Evolutionary conservation across 139 green algal species (phyloP), one percentile per base, ranked within the genome.

Genomic region (Chlorella sp.): DNA sequence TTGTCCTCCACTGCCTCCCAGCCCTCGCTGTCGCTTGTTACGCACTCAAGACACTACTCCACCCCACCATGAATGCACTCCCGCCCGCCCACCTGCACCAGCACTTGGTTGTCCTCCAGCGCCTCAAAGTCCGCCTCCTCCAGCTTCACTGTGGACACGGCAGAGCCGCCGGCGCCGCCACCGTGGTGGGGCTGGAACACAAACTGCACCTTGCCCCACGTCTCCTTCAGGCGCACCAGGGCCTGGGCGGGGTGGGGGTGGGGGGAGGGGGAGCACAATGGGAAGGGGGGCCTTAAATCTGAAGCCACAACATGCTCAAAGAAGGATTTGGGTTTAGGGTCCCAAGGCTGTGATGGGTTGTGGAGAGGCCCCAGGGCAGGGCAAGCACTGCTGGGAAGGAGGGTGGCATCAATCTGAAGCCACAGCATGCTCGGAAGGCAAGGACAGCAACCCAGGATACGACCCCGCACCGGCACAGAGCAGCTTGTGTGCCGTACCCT

Each of bases 61-160:
- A n/a, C n/a, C n/a, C n/a, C n/a, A n/a, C n/a, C 64, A 26, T 3
- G 71, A 37, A 28, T 39, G 21, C 28, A 87, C 16, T 36, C 21
- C 9, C 34, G 64, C 15, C 69, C 4, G 9, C 75, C 21, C 37
- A 89, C 91, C 91, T 95, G 96, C 82, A 98, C 95, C 73, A 97
- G 92, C 78, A 98, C 95, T 91, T 97, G 95, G 90, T 97, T 96
- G 87, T 98, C 96, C 91, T 98, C 96, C 88, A 98, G 92, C 28
- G 93, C 92, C 92, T 98, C 96, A 88, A 98, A 97, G 92, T 98
- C 96, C 86, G 97, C 96, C 82, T 98, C 96, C n/a, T 89, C 92
- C 94, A 98, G 95, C 89, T 96, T 97, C 77, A 97, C 93, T 22
- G 92, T 96, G 92, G 93, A 95, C 2, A 98, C 91, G 34, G 78